Evolutionary conservation across 371 early-diverging fungal species (phyloP), one percentile per base, ranked within the genome.

Genomic region (Mucor plumbeus): DNA sequence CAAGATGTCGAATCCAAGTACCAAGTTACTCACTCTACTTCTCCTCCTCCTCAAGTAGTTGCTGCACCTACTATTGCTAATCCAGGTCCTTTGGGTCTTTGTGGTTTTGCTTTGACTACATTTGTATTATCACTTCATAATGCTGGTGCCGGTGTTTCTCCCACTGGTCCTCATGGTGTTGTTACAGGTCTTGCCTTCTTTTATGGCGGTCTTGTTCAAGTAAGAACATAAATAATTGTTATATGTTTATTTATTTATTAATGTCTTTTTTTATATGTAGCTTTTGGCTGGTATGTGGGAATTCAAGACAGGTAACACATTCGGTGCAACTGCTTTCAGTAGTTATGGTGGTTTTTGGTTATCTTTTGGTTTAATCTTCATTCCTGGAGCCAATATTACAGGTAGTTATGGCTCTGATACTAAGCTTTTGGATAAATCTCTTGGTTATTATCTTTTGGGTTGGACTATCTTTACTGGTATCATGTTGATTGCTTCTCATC

Each of bases 311-410:
- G 87, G 88, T 61, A 91, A 91, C 71, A 91, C 90, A n/a, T 91
- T 92, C 74, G 93, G 92, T 64, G 93, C 91, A 34, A 92, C 92
- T n/a, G 92, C 91, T 9, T 93, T 93, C 77, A 82, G 87, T 10
- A 84, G 87, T 21, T 91, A 86, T 69, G 93, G 91, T 68, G 91
- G 87, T 38, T 91, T 90, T 83, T 93, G 92, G 92, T 75, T 93
- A 58, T 75, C 88, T 7, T 92, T 87, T 67, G 90, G 83, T 53
- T 73, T 75, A 34, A 86, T 90, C 48, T 76, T 84, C 44, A 78
- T 84, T 36, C 89, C 91, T 26, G 80, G 80, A 21, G 82, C 87
- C 39, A 82, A 78, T 4, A 70, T 87, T 48, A 64, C 71, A 7
- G 72, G 70, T 2, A 78, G 85, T 1, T 86, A 87, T 50, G 57